Percentiles rank a stretch among this genome's conserved stretches.
These are phyloP conservation scores for Anthracocystis walkeri DNA, from an alignment of 1,284 basidiomycete species.

Conservation along the genomic window DNA sequence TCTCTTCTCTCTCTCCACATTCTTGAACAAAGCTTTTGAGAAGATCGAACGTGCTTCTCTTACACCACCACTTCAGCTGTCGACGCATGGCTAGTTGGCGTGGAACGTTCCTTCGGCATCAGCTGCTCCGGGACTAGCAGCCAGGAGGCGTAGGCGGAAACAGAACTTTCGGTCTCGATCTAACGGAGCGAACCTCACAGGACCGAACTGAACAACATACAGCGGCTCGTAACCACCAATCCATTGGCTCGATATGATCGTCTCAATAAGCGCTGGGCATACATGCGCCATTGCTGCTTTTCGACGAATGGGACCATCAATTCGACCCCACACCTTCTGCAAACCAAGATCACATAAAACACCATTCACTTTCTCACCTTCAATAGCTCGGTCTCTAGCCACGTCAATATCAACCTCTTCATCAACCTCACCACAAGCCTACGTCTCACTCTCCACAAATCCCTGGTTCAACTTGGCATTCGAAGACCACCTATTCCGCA, in stretches of 20 bases:
- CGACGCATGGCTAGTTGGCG: not conserved
- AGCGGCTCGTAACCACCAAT: no score
- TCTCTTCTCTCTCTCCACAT: constrained; percentile 10
- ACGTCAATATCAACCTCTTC: not conserved
- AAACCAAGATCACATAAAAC: not conserved
- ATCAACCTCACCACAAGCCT: constrained; percentile 71
- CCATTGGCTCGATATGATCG: not conserved
- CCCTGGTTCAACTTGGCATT: constrained; percentile 93
- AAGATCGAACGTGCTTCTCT: not conserved
- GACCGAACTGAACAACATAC: no score
- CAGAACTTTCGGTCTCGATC: not conserved
- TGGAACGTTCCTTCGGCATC: not conserved
- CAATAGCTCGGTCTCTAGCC: constrained; percentile 1
- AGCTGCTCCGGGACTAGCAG: not conserved
- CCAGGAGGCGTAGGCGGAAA: not conserved
- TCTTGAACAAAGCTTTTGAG: not conserved
- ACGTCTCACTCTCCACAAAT: constrained; percentile 83
- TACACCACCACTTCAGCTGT: not conserved
- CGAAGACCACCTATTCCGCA: constrained; percentile 75
- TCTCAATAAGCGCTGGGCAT: not conserved
- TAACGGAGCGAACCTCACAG: no score
- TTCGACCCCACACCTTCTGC: not conserved
- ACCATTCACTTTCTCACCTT: not conserved
- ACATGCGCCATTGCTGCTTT: not conserved
- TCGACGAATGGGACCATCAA: not conserved